Evolutionary conservation across 139 green algal species (phyloP), one percentile per base, ranked within the genome.

Genomic region (Tetraselmis striata): DNA sequence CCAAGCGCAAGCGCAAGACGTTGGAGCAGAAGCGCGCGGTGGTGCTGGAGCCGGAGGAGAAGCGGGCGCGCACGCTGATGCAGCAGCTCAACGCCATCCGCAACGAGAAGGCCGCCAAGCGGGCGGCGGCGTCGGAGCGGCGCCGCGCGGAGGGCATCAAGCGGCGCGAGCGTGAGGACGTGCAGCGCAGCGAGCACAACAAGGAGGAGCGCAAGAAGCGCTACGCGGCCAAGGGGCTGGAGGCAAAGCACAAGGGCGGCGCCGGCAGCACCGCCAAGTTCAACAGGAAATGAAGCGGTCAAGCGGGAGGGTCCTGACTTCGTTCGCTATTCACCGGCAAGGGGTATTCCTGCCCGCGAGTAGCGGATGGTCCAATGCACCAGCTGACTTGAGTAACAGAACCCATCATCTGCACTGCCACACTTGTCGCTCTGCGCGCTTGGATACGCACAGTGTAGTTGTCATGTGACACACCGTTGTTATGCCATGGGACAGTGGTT

Each of bases 11-110:
- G 87, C 83, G 86, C 27, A 91, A 94, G 87, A 95, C 89, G 2
- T 88, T 98, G 75, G 95, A 98, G 81, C 90, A 95, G 88, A 88
- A 88, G 79, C 92, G 95, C 11, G 94, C 94, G 0, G 93, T 97
- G 29, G 92, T 97, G 18, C 79, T 94, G 80, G 93, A 96, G 79
- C 79, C 90, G 32, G 78, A 85, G 31, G 93, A 97, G 83, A 88
- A 89, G 79, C 87, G 88, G 81, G 87, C 90, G 1, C 83, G 87
- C 75, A 90, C 90, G 28, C 88, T 98, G 86, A 75, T 98, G 80
- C 86, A 95, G 83, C 93, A 98, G 89, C 95, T 99, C 28, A 96
- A 95, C 79, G 93, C 96, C n/a, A 96, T 99, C 79, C 90, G 95
- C 79, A 98, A 98, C 85, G 91, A 94, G 11, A 98, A 96, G 89